phyloP scores from a whole-genome alignment of 768 basidiomycete species.

The Fomitopsis serialis region DNA sequence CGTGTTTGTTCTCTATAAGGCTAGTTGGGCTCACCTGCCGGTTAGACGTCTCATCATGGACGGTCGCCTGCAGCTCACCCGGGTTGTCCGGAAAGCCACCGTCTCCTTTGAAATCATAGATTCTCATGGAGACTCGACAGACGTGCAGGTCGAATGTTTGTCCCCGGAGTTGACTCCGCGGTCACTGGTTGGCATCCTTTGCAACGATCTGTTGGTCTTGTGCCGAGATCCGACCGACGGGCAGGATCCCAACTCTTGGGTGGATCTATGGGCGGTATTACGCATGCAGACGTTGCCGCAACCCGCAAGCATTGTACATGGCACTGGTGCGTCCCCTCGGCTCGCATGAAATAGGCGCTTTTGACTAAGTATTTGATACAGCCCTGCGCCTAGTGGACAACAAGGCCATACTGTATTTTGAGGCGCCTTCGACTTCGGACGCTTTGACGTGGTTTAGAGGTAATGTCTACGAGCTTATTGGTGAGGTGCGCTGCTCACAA shows the following conservation, averaged over 20 bases:
- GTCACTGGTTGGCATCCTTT: conserved; percentile 75
- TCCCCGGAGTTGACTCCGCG: conserved; percentile 82
- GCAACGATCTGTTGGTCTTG: conserved; percentile 90
- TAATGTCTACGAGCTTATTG: conserved; percentile 23
- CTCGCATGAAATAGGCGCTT: conserved; percentile 1
- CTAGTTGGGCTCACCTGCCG: neutral
- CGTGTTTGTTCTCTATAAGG: neutral
- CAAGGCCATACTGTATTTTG: conserved; percentile 88
- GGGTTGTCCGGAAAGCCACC: conserved; percentile 84
- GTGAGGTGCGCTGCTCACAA: neutral
- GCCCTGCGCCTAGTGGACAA: conserved; percentile 87
- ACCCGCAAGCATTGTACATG: conserved; percentile 86
- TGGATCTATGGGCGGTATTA: conserved; percentile 96
- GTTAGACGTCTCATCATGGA: conserved; percentile 88
- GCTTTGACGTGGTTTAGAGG: conserved; percentile 91
- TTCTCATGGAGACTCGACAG: conserved; percentile 69
- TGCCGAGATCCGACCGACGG: conserved; percentile 84
- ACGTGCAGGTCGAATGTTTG: conserved; percentile 87
- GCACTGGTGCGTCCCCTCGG: conserved; percentile 52
- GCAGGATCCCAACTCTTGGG: conserved; percentile 62
- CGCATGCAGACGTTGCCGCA: conserved; percentile 92
- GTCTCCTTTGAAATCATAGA: conserved; percentile 79
- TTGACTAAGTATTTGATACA: conserved; percentile 21
- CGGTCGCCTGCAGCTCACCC: conserved; percentile 75
- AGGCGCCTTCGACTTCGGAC: conserved; percentile 77